These are phyloP conservation scores for Lotmaria passim DNA, from an alignment of 208 protist species.

Conservation along the genomic window DNA sequence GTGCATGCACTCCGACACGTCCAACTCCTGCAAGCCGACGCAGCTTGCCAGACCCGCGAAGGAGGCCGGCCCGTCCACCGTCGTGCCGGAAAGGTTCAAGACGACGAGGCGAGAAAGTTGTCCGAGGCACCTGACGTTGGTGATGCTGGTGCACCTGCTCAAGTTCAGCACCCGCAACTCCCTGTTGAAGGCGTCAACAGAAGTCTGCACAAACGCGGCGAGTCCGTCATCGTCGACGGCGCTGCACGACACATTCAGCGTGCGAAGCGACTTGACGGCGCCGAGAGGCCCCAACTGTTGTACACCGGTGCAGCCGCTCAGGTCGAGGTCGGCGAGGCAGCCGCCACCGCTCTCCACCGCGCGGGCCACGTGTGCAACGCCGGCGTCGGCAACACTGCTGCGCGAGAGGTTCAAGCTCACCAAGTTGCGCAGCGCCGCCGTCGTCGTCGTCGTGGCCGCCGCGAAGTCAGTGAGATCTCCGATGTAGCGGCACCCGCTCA, in stretches of 20 bases:
- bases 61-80: conserved; percentile 18
- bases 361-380: not conserved
- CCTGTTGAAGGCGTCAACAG: conserved; percentile 2
- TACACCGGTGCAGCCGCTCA: conserved; percentile 45
- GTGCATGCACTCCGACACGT: conserved; percentile 31
- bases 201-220: conserved; percentile 12
- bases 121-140: conserved; percentile 13
- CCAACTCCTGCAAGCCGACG: conserved; percentile 12
- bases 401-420: not conserved
- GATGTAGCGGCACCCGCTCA: conserved; percentile 27
- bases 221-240: conserved; percentile 27
- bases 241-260: conserved; percentile 16
- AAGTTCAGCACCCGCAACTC: conserved; percentile 30
- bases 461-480: conserved; percentile 30
- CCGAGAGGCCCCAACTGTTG: conserved; percentile 35
- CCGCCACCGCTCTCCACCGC: conserved; percentile 10
- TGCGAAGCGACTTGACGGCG: conserved; percentile 22
- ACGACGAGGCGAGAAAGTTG: conserved; percentile 15
- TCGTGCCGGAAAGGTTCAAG: conserved; percentile 24
- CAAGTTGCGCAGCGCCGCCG: conserved; percentile 16
- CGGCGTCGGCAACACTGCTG: conserved; percentile 14
- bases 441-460: not conserved
- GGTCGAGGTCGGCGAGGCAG: conserved; percentile 36
- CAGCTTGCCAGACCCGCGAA: conserved; percentile 5
- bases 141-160: conserved; percentile 21